Percentiles rank a stretch among this genome's conserved stretches.
These are phyloP conservation scores for Penicillium lividum DNA, from an alignment of 495 filamentous ascomycete genomes.

Conservation along the genomic window DNA sequence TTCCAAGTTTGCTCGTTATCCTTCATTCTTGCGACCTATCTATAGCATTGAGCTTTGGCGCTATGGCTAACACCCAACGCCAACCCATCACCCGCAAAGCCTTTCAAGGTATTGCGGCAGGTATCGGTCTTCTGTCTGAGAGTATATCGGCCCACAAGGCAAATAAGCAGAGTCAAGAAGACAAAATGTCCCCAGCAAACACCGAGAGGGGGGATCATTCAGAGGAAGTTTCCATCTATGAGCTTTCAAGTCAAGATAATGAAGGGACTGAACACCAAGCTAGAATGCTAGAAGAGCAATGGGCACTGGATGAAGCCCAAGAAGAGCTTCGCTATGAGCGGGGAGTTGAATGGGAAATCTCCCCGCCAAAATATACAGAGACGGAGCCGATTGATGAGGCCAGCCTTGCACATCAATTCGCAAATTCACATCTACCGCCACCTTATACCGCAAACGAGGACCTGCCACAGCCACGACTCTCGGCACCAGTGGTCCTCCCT, in stretches of 20 bases:
- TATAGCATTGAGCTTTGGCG: not conserved
- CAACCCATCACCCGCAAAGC: not conserved
- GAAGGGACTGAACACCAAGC: not conserved
- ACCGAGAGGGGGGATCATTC: not conserved
- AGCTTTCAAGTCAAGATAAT: not conserved
- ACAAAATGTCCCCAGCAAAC: not conserved
- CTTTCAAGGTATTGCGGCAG: slow-evolving; percentile 4
- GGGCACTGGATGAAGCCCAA: slow-evolving; percentile 54
- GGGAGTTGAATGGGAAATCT: not conserved
- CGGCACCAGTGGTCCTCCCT: slow-evolving; percentile 36
- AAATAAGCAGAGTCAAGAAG: not conserved
- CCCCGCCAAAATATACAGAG: not conserved
- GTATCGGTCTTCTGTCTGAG: slow-evolving; percentile 7
- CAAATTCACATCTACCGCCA: slow-evolving; percentile 21
- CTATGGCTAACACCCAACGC: not conserved
- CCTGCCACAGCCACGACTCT: slow-evolving; percentile 35
- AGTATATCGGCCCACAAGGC: slow-evolving; percentile 5
- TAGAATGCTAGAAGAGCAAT: slow-evolving; percentile 42
- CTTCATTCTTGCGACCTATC: too few species aligned
- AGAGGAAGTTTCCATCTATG: not conserved
- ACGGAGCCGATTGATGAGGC: slow-evolving; percentile 6
- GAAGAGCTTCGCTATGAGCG: slow-evolving; percentile 23
- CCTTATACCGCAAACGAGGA: slow-evolving; percentile 8
- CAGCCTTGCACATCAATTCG: slow-evolving; percentile 20
- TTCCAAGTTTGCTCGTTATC: too few species aligned